Evolutionary conservation across 192 early-diverging fungal species (phyloP).

Genomic region (Coemansia sp.): DNA sequence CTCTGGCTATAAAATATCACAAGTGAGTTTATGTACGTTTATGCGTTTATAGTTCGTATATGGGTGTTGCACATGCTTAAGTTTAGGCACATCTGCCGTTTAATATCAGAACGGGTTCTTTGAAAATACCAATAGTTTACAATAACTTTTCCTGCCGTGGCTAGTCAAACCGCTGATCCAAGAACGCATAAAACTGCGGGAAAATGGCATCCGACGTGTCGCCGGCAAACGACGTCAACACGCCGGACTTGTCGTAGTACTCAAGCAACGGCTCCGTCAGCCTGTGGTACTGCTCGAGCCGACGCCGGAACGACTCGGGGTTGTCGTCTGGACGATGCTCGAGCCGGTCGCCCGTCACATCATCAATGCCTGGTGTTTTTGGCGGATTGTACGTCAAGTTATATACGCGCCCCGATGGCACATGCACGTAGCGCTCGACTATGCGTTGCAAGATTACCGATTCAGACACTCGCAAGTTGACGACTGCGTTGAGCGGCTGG

Average conservation of each 20-base stretch:
- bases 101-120: not conserved
- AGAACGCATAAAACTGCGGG: slow-evolving; percentile 66
- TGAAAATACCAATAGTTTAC: not conserved
- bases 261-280: slow-evolving; percentile 81
- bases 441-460: slow-evolving; percentile 87
- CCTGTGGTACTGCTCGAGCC: slow-evolving; percentile 74
- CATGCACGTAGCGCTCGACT: slow-evolving; percentile 93
- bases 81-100: not conserved
- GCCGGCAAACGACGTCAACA: slow-evolving; percentile 71
- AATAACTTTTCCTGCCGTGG: not conserved
- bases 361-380: slow-evolving; percentile 72
- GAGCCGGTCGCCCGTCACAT: slow-evolving; percentile 91
- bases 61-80: no score
- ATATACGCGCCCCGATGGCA: slow-evolving; percentile 87
- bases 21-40: no score
- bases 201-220: slow-evolving; percentile 90
- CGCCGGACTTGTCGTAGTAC: slow-evolving; percentile 68
- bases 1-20: no score
- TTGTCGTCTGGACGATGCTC: slow-evolving; percentile 87
- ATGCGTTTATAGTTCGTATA: no score
- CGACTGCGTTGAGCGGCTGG: slow-evolving; percentile 78
- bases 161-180: slow-evolving; percentile 45
- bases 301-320: slow-evolving; percentile 75
- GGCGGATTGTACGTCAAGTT: slow-evolving; percentile 94
- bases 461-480: slow-evolving; percentile 91